A percentile compares a stretch with the other conserved stretches of the same genome.
phyloP scores from a whole-genome alignment of 495 filamentous ascomycete genomes.

The Hypoxylon fuscum region DNA sequence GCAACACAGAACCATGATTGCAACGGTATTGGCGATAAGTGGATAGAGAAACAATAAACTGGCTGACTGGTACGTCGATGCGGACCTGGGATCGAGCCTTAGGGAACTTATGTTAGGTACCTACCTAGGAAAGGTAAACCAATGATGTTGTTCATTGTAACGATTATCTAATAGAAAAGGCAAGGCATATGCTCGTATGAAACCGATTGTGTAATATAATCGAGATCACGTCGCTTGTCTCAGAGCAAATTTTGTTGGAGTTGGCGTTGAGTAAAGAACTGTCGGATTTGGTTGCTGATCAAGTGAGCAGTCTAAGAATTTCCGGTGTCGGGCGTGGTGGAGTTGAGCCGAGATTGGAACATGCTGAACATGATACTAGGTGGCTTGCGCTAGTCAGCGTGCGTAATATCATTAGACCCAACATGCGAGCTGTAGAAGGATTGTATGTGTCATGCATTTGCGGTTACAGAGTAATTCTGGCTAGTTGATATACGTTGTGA shows the following conservation, averaged over 20 bases:
- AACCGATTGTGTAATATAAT: background rate
- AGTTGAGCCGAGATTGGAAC: constrained; percentile 30
- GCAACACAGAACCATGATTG: constrained; percentile 15
- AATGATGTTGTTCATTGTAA: background rate
- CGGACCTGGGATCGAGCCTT: no score
- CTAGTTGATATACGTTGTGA: constrained; percentile 13
- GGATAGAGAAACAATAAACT: background rate
- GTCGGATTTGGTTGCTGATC: constrained; percentile 13
- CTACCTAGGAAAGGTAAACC: no score
- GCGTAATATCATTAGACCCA: constrained; percentile 22
- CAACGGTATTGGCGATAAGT: background rate
- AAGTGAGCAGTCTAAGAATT: constrained; percentile 27
- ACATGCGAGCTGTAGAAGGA: constrained; percentile 17
- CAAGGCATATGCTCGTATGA: background rate
- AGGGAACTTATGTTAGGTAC: no score
- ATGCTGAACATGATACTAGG: constrained; percentile 19
- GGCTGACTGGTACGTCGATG: no score
- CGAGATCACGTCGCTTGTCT: background rate
- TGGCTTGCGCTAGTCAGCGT: constrained; percentile 29
- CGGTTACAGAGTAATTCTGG: constrained; percentile 15
- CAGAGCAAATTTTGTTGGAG: background rate
- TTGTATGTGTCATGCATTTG: constrained; percentile 41
- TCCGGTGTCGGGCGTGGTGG: constrained; percentile 40
- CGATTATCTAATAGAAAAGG: background rate
- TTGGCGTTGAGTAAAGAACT: constrained; percentile 1